Evolutionary conservation across 225 moss, liverwort and hornwort genomes (phyloP).

Genomic region (Marchantia polymorpha): DNA sequence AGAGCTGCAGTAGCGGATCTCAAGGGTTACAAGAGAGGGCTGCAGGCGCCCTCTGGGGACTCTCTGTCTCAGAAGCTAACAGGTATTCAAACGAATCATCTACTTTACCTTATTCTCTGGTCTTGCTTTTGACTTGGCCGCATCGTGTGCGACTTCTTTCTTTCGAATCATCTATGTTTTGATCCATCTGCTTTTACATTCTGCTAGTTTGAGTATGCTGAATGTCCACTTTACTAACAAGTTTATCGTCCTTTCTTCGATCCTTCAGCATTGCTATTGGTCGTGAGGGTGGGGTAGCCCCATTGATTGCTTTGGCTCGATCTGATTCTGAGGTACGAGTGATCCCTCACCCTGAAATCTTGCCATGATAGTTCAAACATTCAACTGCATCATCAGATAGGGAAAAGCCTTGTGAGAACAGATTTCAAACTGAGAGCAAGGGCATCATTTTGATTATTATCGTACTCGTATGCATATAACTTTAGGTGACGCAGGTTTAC

Average conservation of each 20-base stretch:
- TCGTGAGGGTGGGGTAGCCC: conserved; percentile 91
- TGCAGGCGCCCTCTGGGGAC: conserved; percentile 94
- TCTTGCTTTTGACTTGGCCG: not conserved
- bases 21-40: conserved; percentile 95
- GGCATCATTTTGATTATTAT: no score
- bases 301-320: conserved; percentile 75
- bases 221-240: not conserved
- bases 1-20: conserved; percentile 79
- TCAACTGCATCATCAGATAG: no score
- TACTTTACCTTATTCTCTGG: not conserved
- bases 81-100: conserved; percentile 39
- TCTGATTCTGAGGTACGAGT: conserved; percentile 74
- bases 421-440: no score
- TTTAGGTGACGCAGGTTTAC: no score
- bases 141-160: not conserved
- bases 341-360: not conserved
- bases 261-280: conserved; percentile 88
- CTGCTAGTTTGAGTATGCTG: not conserved
- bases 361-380: no score
- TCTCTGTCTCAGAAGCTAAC: conserved; percentile 93
- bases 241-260: not conserved
- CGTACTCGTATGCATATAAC: no score
- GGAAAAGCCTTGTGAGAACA: no score
- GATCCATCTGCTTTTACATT: not conserved
- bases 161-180: not conserved